Evolutionary conservation across 495 filamentous ascomycete genomes (phyloP).

Genomic region (Aspergillus kassunensis): DNA sequence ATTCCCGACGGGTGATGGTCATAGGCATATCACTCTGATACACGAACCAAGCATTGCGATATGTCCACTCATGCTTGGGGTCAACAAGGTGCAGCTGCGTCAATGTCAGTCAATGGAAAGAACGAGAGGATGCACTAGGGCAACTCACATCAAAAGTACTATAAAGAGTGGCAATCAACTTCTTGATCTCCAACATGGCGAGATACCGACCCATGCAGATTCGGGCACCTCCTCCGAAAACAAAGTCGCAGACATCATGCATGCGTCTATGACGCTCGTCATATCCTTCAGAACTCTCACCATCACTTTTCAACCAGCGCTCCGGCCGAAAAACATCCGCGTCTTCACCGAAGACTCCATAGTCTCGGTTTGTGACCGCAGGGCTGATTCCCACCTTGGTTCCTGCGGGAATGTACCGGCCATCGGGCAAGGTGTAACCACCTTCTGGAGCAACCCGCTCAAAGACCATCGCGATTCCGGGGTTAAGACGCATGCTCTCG

Average conservation of each 20-base stretch:
- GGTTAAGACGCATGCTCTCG: constrained; percentile 57
- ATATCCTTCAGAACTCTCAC: constrained; percentile 43
- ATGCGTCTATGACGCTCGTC: constrained; percentile 37
- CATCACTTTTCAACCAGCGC: constrained; percentile 54
- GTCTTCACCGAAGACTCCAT: constrained; percentile 58
- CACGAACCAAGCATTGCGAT: constrained; percentile 30
- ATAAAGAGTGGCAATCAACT: constrained; percentile 70
- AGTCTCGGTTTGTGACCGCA: constrained; percentile 50
- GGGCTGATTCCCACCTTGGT: constrained; percentile 49
- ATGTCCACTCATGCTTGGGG: constrained; percentile 26
- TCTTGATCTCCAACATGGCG: constrained; percentile 72
- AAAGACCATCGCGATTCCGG: constrained; percentile 51
- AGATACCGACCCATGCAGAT: constrained; percentile 73
- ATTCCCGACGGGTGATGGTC: constrained; percentile 16
- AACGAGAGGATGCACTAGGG: not conserved
- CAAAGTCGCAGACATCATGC: constrained; percentile 34
- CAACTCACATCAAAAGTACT: constrained; percentile 58
- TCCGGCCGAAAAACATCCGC: constrained; percentile 60
- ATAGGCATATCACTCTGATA: constrained; percentile 32
- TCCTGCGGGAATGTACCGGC: constrained; percentile 44
- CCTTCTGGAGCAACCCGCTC: constrained; percentile 48
- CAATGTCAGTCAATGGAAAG: not conserved
- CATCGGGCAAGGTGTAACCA: constrained; percentile 48
- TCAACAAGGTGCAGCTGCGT: constrained; percentile 26
- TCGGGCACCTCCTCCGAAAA: constrained; percentile 62